Evolutionary conservation across 1,284 basidiomycete genomes (phyloP).

Genomic region (Heterobasidion irregulare): DNA sequence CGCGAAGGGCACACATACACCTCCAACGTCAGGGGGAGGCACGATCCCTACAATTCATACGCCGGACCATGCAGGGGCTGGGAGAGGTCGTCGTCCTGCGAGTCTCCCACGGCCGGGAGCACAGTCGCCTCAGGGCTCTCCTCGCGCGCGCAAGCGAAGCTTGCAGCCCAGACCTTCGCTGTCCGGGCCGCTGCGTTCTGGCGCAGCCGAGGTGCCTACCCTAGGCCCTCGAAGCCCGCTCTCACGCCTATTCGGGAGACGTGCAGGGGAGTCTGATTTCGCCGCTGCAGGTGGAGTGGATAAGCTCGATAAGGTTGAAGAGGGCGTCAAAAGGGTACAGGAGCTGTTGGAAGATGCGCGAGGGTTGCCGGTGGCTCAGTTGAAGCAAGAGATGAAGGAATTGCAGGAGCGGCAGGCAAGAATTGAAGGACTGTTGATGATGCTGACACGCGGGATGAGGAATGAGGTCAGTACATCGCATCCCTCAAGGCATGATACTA

Average conservation of each 20-base stretch:
- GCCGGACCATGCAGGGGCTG: slow-evolving; percentile 1
- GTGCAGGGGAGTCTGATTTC: slow-evolving; percentile 10
- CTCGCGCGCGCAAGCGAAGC: slow-evolving; percentile 6
- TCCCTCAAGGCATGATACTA: slow-evolving; percentile 22
- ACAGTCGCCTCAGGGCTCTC: slow-evolving; percentile 2
- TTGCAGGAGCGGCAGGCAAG: slow-evolving; percentile 75
- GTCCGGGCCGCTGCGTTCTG: slow-evolving; percentile 13
- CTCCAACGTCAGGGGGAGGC: neutral
- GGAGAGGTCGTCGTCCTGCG: slow-evolving; percentile 3
- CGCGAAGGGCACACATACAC: slow-evolving; percentile 13
- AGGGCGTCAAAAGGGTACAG: slow-evolving; percentile 46
- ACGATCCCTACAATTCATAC: neutral
- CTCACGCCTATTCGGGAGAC: slow-evolving; percentile 35
- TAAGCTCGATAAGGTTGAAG: slow-evolving; percentile 23
- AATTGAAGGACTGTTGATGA: slow-evolving; percentile 61
- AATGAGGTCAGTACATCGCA: slow-evolving; percentile 24
- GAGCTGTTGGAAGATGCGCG: slow-evolving; percentile 52
- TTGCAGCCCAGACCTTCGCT: slow-evolving; percentile 17
- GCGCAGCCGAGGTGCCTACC: slow-evolving; percentile 20
- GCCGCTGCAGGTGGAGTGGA: slow-evolving; percentile 15
- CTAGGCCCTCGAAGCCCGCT: slow-evolving; percentile 39
- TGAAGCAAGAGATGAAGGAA: slow-evolving; percentile 76
- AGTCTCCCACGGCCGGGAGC: slow-evolving; percentile 8
- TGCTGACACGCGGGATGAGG: slow-evolving; percentile 36
- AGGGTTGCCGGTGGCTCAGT: slow-evolving; percentile 48